Evolutionary conservation across 75 land plant species (phyloP).

Genomic region (Ceratopteris richardii): DNA sequence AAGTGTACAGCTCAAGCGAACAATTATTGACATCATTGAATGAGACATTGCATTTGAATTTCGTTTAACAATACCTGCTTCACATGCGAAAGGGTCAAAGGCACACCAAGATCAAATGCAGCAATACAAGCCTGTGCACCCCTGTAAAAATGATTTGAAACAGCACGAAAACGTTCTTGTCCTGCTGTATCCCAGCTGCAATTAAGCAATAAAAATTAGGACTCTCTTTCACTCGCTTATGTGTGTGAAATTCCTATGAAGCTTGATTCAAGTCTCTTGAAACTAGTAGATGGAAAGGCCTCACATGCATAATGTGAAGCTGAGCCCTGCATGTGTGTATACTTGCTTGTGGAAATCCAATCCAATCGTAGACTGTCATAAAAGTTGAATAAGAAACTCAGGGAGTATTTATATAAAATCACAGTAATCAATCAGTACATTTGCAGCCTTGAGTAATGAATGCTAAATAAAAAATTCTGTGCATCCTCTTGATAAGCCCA

Average conservation of each 20-base stretch:
- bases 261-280: too few species aligned
- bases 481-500: neutral
- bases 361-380: neutral
- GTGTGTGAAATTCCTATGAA: neutral
- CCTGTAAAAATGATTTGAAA: constrained; percentile 18
- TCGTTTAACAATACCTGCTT: constrained; percentile 11
- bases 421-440: too few species aligned
- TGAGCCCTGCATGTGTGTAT: neutral
- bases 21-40: neutral
- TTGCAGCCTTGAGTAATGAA: too few species aligned
- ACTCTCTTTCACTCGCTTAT: neutral
- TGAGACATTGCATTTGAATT: too few species aligned
- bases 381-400: neutral
- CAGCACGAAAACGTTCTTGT: constrained; percentile 23
- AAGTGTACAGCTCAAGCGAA: neutral
- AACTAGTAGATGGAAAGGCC: neutral
- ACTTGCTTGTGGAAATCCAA: constrained; percentile 1
- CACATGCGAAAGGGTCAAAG: neutral
- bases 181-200: constrained; percentile 31
- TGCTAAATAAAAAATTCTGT: too few species aligned
- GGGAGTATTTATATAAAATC: too few species aligned
- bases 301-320: constrained; percentile 5
- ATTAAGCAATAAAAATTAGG: neutral
- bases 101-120: constrained; percentile 5
- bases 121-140: constrained; percentile 11